phyloP scores from a whole-genome alignment of 2,329 filamentous ascomycete species.

The Penicillium sp. region DNA sequence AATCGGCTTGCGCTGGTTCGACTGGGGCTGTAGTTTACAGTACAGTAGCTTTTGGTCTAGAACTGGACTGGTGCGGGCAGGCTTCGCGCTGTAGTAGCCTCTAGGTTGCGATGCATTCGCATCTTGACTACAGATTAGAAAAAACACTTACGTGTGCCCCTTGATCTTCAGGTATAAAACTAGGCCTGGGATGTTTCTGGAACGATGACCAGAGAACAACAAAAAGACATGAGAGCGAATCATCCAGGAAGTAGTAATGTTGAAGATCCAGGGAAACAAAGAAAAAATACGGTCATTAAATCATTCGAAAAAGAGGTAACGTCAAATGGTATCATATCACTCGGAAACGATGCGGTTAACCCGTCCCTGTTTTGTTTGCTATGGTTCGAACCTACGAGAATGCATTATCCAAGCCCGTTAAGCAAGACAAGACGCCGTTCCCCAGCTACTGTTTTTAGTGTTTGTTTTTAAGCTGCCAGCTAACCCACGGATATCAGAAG shows the following conservation, averaged over 20 bases:
- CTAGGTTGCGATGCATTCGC: not conserved
- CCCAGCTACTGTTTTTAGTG: slow-evolving; percentile 31
- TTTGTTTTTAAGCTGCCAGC: slow-evolving; percentile 21
- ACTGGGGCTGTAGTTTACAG: not conserved
- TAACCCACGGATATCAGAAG: slow-evolving; percentile 21
- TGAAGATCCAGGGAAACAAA: slow-evolving; percentile 3
- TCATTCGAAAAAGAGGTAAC: slow-evolving; percentile 25
- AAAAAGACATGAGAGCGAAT: not conserved
- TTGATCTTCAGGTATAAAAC: not conserved
- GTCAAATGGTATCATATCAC: slow-evolving; percentile 35
- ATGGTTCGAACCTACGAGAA: slow-evolving; percentile 33
- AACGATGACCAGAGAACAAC: not conserved
- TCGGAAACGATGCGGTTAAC: slow-evolving; percentile 27
- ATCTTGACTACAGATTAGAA: not conserved
- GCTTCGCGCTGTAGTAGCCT: not conserved
- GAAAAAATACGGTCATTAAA: slow-evolving; percentile 25
- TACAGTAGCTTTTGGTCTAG: not conserved
- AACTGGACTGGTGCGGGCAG: not conserved
- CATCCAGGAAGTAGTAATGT: not conserved
- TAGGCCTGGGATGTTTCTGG: not conserved
- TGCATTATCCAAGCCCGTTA: slow-evolving; percentile 34
- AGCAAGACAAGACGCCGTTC: slow-evolving; percentile 40
- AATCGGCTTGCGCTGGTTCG: not conserved
- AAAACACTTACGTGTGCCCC: not conserved
- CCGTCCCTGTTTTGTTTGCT: slow-evolving; percentile 32